Conservation (phyloP, 495 filamentous ascomycete species). For the Penicillium paradoxum region DNA sequence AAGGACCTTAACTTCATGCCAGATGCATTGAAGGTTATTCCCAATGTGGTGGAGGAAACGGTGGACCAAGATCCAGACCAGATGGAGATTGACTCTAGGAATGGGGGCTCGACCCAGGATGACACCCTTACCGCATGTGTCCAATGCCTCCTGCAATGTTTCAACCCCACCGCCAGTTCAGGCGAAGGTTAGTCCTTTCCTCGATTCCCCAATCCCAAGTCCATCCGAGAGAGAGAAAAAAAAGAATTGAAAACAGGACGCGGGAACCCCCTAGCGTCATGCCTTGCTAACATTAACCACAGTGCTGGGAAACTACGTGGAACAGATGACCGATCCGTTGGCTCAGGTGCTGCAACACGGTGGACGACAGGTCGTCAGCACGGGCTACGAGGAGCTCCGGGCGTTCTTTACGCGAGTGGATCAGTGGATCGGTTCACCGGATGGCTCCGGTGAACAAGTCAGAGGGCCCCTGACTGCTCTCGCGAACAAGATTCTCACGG, state of each 20-base stretch:
- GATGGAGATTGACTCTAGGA: slow-evolving; percentile 63
- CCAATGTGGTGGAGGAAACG: slow-evolving; percentile 51
- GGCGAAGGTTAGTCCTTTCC: slow-evolving; percentile 32
- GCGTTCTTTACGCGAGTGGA: slow-evolving; percentile 34
- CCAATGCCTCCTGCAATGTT: slow-evolving; percentile 42
- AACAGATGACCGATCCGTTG: slow-evolving; percentile 27
- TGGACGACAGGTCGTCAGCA: slow-evolving; percentile 38
- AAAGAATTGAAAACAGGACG: not conserved
- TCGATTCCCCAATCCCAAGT: not conserved
- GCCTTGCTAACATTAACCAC: slow-evolving; percentile 25
- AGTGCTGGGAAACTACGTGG: slow-evolving; percentile 32
- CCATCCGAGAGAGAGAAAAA: not conserved
- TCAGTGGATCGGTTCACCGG: slow-evolving; percentile 18
- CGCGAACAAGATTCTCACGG: slow-evolving; percentile 25
- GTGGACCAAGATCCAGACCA: slow-evolving; percentile 50
- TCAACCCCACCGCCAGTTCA: slow-evolving; percentile 32
- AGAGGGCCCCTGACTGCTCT: slow-evolving; percentile 27
- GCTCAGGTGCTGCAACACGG: slow-evolving; percentile 33
- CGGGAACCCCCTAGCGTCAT: slow-evolving; percentile 27
- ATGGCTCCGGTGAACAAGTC: slow-evolving; percentile 19
- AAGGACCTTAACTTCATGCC: slow-evolving; percentile 62
- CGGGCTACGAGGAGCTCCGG: slow-evolving; percentile 41
- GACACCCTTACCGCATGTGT: slow-evolving; percentile 46
- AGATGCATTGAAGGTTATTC: slow-evolving; percentile 60
- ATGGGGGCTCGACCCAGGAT: slow-evolving; percentile 30